These are phyloP conservation scores for Solanum hybrid DNA, from an alignment of 305 asterid genomes.

Conservation along the genomic window DNA sequence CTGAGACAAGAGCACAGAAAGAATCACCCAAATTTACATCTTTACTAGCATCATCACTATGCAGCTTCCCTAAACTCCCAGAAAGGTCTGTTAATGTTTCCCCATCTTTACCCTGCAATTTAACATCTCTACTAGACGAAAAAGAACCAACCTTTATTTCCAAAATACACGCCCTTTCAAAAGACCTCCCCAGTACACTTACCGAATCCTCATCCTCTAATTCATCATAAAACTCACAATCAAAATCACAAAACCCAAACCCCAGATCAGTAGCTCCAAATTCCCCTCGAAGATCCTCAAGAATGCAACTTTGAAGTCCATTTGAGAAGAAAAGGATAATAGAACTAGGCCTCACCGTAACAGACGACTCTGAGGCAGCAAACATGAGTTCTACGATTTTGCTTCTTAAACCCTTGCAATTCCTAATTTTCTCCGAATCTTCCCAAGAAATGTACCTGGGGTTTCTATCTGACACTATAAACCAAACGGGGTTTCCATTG, in stretches of 20 bases:
- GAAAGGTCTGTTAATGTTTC: background rate
- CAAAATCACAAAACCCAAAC: slow-evolving; percentile 6
- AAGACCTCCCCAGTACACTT: slow-evolving; percentile 42
- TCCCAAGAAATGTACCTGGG: slow-evolving; percentile 59
- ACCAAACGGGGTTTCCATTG: slow-evolving; percentile 79
- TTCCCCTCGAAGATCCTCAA: slow-evolving; percentile 35
- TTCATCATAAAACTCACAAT: slow-evolving; percentile 28
- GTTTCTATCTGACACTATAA: slow-evolving; percentile 71
- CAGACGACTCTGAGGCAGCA: slow-evolving; percentile 55
- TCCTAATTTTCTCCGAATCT: background rate
- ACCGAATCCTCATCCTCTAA: slow-evolving; percentile 63
- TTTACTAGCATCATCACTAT: background rate
- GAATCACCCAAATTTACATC: slow-evolving; percentile 36
- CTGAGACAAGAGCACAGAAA: slow-evolving; percentile 37
- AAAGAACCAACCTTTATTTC: slow-evolving; percentile 35
- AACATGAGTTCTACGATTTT: slow-evolving; percentile 34
- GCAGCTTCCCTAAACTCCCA: background rate
- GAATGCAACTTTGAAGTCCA: slow-evolving; percentile 39
- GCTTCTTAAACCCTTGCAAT: slow-evolving; percentile 37
- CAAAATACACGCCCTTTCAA: slow-evolving; percentile 41
- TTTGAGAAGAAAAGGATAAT: slow-evolving; percentile 62
- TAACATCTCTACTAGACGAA: background rate
- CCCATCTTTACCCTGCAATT: background rate
- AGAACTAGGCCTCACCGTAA: slow-evolving; percentile 47
- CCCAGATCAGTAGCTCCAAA: slow-evolving; percentile 42